Evolutionary conservation across 2,329 filamentous ascomycete genomes (phyloP).

Genomic region (Amphichorda felina): DNA sequence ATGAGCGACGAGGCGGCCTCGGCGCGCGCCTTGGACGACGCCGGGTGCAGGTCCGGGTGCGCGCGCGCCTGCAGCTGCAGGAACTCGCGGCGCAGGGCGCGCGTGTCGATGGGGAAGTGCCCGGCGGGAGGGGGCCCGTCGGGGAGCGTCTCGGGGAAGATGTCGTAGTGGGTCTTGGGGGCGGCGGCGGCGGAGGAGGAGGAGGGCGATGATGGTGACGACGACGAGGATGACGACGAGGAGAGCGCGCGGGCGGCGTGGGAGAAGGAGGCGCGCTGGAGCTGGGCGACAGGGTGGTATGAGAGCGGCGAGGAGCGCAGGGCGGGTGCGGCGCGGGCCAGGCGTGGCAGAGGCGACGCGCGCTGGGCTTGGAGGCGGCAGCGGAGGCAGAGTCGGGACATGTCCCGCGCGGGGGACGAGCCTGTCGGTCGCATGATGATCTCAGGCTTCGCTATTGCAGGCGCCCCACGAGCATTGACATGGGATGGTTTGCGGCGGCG

Average conservation of each 20-base stretch:
- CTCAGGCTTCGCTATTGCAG: no score
- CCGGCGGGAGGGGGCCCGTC: slow-evolving; percentile 65
- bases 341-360: slow-evolving; percentile 6
- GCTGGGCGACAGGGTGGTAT: background rate
- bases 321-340: background rate
- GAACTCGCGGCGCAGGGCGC: slow-evolving; percentile 70
- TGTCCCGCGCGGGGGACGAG: background rate
- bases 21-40: slow-evolving; percentile 44
- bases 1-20: slow-evolving; percentile 72
- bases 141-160: slow-evolving; percentile 76
- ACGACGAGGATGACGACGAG: background rate
- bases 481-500: no score
- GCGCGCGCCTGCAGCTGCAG: slow-evolving; percentile 67
- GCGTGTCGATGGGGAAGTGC: slow-evolving; percentile 61
- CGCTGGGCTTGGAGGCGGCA: slow-evolving; percentile 17
- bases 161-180: slow-evolving; percentile 59
- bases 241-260: background rate
- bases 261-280: background rate
- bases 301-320: background rate
- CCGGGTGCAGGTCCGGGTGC: slow-evolving; percentile 59
- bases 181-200: slow-evolving; percentile 6
- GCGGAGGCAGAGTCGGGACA: slow-evolving; percentile 19
- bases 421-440: background rate
- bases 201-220: background rate
- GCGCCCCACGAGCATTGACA: no score